phyloP scores from a whole-genome alignment of 805 yeast species.

The Pichia nanzhaoensis region DNA sequence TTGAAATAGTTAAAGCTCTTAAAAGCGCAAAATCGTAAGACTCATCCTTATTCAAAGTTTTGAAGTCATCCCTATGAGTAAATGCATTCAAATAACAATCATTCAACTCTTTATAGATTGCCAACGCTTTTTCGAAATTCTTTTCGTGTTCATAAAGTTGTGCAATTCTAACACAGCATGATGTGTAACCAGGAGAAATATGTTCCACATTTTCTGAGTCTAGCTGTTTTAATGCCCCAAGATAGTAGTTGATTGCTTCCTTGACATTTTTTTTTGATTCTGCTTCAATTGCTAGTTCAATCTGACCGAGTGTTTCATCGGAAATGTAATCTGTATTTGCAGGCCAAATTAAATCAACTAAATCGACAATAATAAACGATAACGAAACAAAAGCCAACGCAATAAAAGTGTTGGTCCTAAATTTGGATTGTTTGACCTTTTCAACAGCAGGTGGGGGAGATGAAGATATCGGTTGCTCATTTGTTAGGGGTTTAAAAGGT shows the following conservation, averaged over 20 bases:
- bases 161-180: slow-evolving; percentile 74
- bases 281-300: slow-evolving; percentile 13
- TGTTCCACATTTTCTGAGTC: slow-evolving; percentile 46
- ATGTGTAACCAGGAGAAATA: slow-evolving; percentile 74
- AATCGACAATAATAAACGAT: no score
- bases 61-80: slow-evolving; percentile 9
- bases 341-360: neutral
- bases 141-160: slow-evolving; percentile 60
- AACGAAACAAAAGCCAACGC: no score
- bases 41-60: slow-evolving; percentile 7
- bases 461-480: neutral
- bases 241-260: slow-evolving; percentile 62
- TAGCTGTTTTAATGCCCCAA: slow-evolving; percentile 62
- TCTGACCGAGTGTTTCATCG: slow-evolving; percentile 10
- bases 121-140: slow-evolving; percentile 23
- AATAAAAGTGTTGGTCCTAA: no score
- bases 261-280: slow-evolving; percentile 39
- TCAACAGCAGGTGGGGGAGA: neutral
- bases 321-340: slow-evolving; percentile 11
- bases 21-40: slow-evolving; percentile 16
- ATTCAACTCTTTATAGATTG: slow-evolving; percentile 20
- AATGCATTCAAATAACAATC: slow-evolving; percentile 12
- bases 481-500: neutral
- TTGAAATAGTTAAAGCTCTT: slow-evolving; percentile 19
- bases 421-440: neutral